A percentile compares a stretch with the other conserved stretches of the same genome.
These are phyloP conservation scores for Lasiosphaeria hispida DNA, from an alignment of 495 filamentous ascomycete genomes.

Conservation along the genomic window DNA sequence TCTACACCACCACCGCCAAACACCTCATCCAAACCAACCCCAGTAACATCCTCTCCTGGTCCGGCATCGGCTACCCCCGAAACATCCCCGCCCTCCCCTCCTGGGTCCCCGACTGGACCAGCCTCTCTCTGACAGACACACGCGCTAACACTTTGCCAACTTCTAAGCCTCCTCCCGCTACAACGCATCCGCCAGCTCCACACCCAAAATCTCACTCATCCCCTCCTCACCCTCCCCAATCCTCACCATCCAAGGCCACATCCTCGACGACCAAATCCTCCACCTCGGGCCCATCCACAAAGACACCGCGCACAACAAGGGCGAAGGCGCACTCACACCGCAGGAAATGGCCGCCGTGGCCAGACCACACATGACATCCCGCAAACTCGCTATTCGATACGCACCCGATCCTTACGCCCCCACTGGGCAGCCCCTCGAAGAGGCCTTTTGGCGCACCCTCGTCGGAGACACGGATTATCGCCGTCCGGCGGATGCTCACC, in stretches of 20 bases:
- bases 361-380: background rate
- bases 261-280: background rate
- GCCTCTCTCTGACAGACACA: background rate
- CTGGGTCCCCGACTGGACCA: constrained; percentile 6
- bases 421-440: background rate
- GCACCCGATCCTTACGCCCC: background rate
- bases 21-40: background rate
- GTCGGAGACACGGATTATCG: background rate
- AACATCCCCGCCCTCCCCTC: background rate
- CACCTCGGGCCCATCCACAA: background rate
- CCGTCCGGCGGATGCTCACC: background rate
- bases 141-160: background rate
- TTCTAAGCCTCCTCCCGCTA: background rate
- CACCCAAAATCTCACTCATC: background rate
- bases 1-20: background rate
- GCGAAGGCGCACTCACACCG: background rate
- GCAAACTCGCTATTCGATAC: background rate
- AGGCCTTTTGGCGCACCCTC: background rate
- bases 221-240: background rate
- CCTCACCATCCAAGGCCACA: background rate
- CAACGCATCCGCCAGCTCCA: background rate
- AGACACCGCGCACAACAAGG: background rate
- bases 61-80: background rate
- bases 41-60: constrained; percentile 1
- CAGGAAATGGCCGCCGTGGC: background rate